Conservation (phyloP, 805 yeast genomes). For the Wickerhamomyces alni region DNA sequence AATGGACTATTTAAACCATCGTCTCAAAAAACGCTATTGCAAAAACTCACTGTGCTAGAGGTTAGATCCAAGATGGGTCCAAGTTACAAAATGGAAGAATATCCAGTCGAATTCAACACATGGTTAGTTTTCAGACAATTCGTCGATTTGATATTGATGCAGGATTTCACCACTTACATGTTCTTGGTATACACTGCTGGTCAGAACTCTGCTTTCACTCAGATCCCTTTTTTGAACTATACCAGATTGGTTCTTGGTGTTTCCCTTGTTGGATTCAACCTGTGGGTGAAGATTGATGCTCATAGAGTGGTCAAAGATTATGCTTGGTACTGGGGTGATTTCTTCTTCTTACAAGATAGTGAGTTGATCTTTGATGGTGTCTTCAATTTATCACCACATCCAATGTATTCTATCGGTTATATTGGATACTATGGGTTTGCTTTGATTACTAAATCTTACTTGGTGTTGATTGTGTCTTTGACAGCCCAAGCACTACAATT, state of each 20-base stretch:
- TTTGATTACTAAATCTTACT: constrained; percentile 65
- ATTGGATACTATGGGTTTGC: constrained; percentile 85
- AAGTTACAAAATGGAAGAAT: constrained; percentile 28
- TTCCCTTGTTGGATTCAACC: constrained; percentile 58
- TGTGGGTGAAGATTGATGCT: constrained; percentile 84
- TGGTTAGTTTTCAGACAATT: constrained; percentile 77
- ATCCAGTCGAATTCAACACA: constrained; percentile 73
- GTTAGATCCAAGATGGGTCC: constrained; percentile 39
- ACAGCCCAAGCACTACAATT: constrained; percentile 76
- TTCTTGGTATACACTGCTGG: constrained; percentile 43
- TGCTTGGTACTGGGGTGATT: constrained; percentile 96
- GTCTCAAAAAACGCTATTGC: constrained; percentile 27
- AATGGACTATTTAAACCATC: constrained; percentile 38
- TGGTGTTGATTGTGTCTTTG: constrained; percentile 61
- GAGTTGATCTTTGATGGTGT: constrained; percentile 82
- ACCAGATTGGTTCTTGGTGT: constrained; percentile 56
- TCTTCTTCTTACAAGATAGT: constrained; percentile 70
- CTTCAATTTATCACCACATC: constrained; percentile 86
- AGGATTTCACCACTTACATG: constrained; percentile 72
- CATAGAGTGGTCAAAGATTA: constrained; percentile 84
- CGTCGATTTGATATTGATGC: constrained; percentile 80
- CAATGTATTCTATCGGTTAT: constrained; percentile 88
- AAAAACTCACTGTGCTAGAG: constrained; percentile 39
- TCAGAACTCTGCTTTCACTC: constrained; percentile 31
- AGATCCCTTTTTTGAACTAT: constrained; percentile 36